These are phyloP conservation scores for Bathelium albidoporum DNA, from an alignment of 495 filamentous ascomycete species.

Conservation along the genomic window DNA sequence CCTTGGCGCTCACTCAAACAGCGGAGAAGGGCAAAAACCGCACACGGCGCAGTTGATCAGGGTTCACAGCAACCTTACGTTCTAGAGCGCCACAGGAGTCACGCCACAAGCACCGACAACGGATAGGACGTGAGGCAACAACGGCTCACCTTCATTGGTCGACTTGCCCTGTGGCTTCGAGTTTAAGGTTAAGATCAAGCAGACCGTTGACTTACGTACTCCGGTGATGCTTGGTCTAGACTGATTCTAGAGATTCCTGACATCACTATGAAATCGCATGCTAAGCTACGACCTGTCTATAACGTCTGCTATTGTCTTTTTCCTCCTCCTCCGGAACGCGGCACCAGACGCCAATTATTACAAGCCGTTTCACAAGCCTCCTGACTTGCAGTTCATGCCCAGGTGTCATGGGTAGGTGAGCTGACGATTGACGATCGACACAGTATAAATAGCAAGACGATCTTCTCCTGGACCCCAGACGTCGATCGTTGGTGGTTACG, in stretches of 20 bases:
- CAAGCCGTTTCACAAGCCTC: too few relatives aligned
- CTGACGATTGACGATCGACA: not conserved
- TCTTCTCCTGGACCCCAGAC: not conserved
- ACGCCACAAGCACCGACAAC: not conserved
- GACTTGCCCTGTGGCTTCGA: not conserved
- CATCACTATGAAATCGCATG: too few relatives aligned
- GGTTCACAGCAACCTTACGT: not conserved
- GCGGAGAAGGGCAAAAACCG: too few relatives aligned
- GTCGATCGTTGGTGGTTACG: not conserved
- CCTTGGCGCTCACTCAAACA: too few relatives aligned
- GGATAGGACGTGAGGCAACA: not conserved
- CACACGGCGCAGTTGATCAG: not conserved
- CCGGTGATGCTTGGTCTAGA: not conserved
- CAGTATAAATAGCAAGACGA: not conserved
- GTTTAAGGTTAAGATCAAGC: not conserved
- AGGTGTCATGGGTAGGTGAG: too few relatives aligned
- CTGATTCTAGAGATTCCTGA: not conserved
- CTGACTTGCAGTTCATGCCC: too few relatives aligned
- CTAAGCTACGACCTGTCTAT: too few relatives aligned
- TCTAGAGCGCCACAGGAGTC: conserved; percentile 1
- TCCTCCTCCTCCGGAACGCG: too few relatives aligned
- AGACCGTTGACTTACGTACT: not conserved
- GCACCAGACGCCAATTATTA: too few relatives aligned
- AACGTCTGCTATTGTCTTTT: too few relatives aligned
- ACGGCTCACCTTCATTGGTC: not conserved